phyloP scores from a whole-genome alignment of 305 asterid genomes.

The Solanum hybrid region DNA sequence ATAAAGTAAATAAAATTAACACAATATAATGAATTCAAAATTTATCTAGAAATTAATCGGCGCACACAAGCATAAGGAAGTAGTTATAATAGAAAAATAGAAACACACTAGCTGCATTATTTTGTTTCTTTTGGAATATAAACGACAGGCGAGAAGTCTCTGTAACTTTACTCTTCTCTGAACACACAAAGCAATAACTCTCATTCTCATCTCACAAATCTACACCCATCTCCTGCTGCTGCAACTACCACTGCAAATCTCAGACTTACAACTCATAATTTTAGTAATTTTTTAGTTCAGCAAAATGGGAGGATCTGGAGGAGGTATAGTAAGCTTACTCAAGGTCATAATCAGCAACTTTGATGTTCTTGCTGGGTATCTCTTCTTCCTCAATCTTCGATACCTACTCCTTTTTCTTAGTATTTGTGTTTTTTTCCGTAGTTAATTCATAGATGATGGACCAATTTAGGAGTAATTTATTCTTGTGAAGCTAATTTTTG shows the following conservation, averaged over 20 bases:
- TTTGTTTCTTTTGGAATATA: background rate
- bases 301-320: conserved; percentile 13
- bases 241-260: background rate
- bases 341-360: conserved; percentile 10
- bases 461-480: background rate
- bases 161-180: conserved; percentile 3
- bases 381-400: background rate
- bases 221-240: background rate
- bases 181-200: background rate
- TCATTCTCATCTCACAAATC: background rate
- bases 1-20: background rate
- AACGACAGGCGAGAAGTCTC: background rate
- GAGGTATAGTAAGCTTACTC: conserved; percentile 4
- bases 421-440: background rate
- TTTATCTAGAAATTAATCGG: background rate
- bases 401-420: background rate
- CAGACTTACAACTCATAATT: background rate
- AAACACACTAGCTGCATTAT: background rate
- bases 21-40: background rate
- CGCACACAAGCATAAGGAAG: background rate
- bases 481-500: background rate
- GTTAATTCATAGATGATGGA: background rate
- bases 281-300: background rate
- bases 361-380: conserved; percentile 11
- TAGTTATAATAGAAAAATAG: background rate